Conservation (phyloP, 1,284 basidiomycete species). For the Boletus nobilissimus region DNA sequence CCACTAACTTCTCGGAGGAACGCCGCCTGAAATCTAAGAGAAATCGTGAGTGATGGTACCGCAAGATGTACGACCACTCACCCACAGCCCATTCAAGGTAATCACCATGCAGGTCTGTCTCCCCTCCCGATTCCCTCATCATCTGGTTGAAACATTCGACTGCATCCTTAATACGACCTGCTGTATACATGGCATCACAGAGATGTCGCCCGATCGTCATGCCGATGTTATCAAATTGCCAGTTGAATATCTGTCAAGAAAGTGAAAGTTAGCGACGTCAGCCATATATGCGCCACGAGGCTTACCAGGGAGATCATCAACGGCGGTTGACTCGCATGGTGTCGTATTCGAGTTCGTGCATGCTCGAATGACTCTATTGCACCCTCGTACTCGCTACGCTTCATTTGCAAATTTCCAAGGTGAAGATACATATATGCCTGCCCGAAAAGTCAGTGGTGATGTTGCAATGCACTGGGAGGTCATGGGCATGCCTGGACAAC, state of each 20-base stretch:
- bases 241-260: not conserved
- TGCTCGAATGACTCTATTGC: not conserved
- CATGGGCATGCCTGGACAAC: not conserved
- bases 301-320: not conserved
- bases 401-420: not conserved
- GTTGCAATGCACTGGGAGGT: not conserved
- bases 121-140: not conserved
- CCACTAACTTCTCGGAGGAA: not conserved
- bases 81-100: not conserved
- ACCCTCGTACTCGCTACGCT: not conserved
- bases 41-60: not conserved
- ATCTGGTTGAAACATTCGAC: not conserved
- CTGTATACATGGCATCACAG: not conserved
- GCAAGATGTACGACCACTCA: not conserved
- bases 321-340: too few relatives aligned
- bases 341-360: not conserved
- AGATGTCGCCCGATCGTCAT: not conserved
- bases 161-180: not conserved
- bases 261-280: not conserved
- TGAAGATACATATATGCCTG: not conserved
- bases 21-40: not conserved
- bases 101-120: not conserved
- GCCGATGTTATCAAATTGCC: not conserved
- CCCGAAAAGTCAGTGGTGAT: not conserved
- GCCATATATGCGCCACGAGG: not conserved